Conservation (phyloP, 495 filamentous ascomycete genomes). For the Aspergillus mulundensis region DNA sequence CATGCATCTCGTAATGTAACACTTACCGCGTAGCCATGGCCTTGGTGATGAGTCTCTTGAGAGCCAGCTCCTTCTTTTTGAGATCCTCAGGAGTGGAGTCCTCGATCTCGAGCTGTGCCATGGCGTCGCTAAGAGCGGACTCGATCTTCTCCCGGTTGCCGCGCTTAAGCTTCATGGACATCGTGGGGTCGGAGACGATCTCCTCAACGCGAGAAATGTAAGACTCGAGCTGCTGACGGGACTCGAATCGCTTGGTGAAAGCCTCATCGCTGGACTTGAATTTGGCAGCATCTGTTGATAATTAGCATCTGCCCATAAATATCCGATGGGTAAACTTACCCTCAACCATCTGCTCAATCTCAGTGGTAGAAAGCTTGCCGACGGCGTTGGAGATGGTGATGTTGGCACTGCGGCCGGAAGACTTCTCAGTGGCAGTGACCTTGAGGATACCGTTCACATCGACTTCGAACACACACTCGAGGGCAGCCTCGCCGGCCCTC, state of each 20-base stretch:
- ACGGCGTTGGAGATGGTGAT: conserved; percentile 99
- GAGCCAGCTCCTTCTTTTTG: conserved; percentile 99
- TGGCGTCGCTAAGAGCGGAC: conserved; percentile 79
- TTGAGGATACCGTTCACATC: conserved; percentile 99
- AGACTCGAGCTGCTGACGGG: conserved; percentile 96
- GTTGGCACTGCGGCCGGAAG: conserved; percentile 94
- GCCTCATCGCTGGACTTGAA: conserved; percentile 98
- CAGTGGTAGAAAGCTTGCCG: conserved; percentile 89
- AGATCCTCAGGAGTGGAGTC: conserved; percentile 89
- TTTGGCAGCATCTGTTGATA: conserved; percentile 74
- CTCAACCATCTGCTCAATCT: conserved; percentile 97
- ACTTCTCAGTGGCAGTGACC: conserved; percentile 99
- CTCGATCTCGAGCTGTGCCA: conserved; percentile 82
- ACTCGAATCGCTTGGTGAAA: conserved; percentile 98
- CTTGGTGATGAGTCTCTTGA: conserved; percentile 98
- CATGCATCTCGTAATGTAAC: not conserved
- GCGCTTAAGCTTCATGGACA: conserved; percentile 96
- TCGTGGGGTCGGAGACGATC: conserved; percentile 92
- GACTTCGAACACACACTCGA: conserved; percentile 98
- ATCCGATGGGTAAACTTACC: conserved; percentile 48
- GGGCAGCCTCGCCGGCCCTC: conserved; percentile 95
- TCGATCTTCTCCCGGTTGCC: conserved; percentile 99
- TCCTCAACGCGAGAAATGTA: conserved; percentile 99
- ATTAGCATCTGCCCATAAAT: conserved; percentile 1
- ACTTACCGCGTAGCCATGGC: conserved; percentile 85